These are phyloP conservation scores for Xylariaceae sp. DNA, from an alignment of 2,329 filamentous ascomycete genomes.

Conservation along the genomic window DNA sequence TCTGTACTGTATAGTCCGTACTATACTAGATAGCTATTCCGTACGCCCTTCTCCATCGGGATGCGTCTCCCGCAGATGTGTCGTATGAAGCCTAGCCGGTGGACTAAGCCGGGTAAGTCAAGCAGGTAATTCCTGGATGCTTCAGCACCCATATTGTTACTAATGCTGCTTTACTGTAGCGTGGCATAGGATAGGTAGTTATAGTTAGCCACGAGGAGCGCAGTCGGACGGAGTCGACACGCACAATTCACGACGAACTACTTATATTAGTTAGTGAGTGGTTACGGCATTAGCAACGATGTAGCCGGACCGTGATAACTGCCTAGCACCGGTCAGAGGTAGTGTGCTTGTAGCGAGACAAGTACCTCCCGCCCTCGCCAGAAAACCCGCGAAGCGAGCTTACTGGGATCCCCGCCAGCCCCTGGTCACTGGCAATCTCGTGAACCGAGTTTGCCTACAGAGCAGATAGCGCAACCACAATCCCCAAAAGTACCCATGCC, in stretches of 20 bases:
- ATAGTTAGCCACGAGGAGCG: too few species aligned
- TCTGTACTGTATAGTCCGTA: too few species aligned
- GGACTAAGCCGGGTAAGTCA: slow-evolving; percentile 6
- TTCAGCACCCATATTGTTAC: too few species aligned
- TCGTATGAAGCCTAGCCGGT: not conserved
- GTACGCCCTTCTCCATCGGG: not conserved
- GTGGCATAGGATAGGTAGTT: too few species aligned
- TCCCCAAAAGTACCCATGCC: not conserved
- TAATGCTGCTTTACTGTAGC: too few species aligned
- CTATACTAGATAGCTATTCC: too few species aligned
- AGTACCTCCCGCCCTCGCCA: too few species aligned
- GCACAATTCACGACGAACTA: slow-evolving; percentile 1
- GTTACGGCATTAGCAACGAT: slow-evolving; percentile 8
- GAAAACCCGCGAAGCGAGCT: slow-evolving; percentile 37
- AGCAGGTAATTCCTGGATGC: slow-evolving; percentile 11
- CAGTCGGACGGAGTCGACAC: not conserved
- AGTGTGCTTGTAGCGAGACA: too few species aligned
- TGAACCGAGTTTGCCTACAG: slow-evolving; percentile 40
- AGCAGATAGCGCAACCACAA: not conserved
- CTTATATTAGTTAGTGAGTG: not conserved
- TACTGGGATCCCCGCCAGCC: slow-evolving; percentile 35
- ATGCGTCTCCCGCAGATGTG: slow-evolving; percentile 6
- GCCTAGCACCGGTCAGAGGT: too few species aligned
- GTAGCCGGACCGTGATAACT: too few species aligned
- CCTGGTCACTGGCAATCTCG: slow-evolving; percentile 43